phyloP scores from a whole-genome alignment of 179 eudicot species.

The Silene vulgaris region DNA sequence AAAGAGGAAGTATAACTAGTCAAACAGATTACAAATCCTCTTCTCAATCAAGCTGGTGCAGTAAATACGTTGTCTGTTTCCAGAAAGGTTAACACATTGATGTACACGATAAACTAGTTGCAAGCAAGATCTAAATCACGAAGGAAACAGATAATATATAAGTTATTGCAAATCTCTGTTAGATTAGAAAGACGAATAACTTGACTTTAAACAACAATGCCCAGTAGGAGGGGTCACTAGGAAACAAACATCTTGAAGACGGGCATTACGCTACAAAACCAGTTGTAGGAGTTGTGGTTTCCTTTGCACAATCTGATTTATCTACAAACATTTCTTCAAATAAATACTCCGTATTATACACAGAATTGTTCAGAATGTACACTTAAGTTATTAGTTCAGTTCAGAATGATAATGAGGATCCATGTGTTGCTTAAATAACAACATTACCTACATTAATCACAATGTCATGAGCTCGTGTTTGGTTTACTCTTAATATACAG shows the following conservation, averaged over 20 bases:
- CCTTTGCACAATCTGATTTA: no score
- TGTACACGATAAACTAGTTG: neutral
- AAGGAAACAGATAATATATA: neutral
- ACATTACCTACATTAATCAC: neutral
- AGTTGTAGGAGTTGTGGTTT: no score
- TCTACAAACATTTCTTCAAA: neutral
- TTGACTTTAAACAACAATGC: neutral
- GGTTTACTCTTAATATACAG: neutral
- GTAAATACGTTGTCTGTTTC: slow-evolving; percentile 7
- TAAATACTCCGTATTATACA: neutral
- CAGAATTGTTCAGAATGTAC: neutral
- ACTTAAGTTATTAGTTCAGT: neutral
- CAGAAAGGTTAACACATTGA: neutral
- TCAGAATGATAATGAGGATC: neutral
- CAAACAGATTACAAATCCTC: neutral
- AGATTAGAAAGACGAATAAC: neutral
- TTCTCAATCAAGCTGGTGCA: neutral
- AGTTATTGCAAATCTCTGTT: neutral
- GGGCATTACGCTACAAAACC: neutral
- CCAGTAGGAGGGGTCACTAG: neutral
- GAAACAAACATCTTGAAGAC: neutral
- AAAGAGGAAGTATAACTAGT: neutral
- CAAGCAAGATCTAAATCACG: neutral
- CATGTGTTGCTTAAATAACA: neutral
- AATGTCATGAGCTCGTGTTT: neutral